Conservation (phyloP, 2,329 filamentous ascomycete species). For the Phyllosticta paracitricarpa region DNA sequence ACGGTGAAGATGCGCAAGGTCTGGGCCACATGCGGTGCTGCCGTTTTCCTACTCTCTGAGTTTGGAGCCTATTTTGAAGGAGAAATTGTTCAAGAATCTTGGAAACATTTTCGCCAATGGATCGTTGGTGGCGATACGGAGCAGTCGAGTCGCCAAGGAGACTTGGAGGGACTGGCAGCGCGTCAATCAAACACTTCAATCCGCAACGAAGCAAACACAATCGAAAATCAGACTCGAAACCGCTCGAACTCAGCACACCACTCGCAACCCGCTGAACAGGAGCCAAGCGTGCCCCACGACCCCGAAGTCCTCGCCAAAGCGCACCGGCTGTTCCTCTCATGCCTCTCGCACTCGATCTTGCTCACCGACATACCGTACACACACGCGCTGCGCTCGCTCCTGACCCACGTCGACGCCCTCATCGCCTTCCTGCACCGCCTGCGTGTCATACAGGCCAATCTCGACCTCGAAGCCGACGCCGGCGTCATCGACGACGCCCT, state of each 20-base stretch:
- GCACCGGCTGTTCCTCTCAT: conserved; percentile 65
- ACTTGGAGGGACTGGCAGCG: not conserved
- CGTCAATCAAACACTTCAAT: not conserved
- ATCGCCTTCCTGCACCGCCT: conserved; percentile 67
- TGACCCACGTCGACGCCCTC: conserved; percentile 70
- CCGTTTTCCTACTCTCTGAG: conserved; percentile 82
- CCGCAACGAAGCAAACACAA: not conserved
- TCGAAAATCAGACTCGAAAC: not conserved
- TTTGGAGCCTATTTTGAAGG: conserved; percentile 82
- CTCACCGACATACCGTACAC: conserved; percentile 57
- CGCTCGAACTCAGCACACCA: not conserved
- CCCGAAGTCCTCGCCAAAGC: conserved; percentile 75
- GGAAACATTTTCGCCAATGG: conserved; percentile 72
- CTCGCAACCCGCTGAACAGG: not conserved
- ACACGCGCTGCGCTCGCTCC: conserved; percentile 53
- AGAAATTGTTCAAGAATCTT: conserved; percentile 73
- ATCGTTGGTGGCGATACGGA: conserved; percentile 33
- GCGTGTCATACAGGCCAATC: conserved; percentile 62
- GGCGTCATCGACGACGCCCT: conserved; percentile 54
- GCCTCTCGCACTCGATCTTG: conserved; percentile 56
- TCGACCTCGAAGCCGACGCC: conserved; percentile 73
- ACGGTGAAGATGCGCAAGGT: conserved; percentile 63
- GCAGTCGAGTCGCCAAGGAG: not conserved
- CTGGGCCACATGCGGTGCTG: conserved; percentile 83
- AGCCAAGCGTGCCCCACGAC: conserved; percentile 50